These are phyloP conservation scores for Russula griseocarnosa DNA, from an alignment of 768 basidiomycete genomes.

Conservation along the genomic window DNA sequence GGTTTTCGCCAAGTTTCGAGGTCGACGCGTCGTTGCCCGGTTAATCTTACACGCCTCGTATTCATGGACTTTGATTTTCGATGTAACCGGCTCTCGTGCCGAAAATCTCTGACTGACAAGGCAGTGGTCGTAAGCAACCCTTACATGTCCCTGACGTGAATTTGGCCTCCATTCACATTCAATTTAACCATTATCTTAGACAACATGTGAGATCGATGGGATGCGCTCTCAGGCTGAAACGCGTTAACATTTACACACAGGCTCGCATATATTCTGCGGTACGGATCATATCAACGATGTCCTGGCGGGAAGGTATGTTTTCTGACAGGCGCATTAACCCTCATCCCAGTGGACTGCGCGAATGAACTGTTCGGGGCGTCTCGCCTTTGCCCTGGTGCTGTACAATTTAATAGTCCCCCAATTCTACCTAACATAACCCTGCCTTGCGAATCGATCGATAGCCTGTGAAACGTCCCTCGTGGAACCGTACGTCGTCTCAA, in stretches of 20 bases:
- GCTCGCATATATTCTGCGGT: constrained; percentile 88
- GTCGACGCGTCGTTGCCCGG: background rate
- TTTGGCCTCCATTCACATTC: background rate
- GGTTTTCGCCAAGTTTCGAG: too few species aligned
- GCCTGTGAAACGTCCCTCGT: constrained; percentile 78
- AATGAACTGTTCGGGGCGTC: constrained; percentile 77
- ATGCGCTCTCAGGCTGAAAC: background rate
- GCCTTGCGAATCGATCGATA: constrained; percentile 32
- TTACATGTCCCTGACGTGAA: background rate
- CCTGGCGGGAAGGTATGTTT: background rate
- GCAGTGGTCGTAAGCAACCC: constrained; percentile 71
- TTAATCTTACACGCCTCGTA: background rate
- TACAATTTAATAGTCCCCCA: background rate
- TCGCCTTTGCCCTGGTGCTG: constrained; percentile 69
- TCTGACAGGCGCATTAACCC: constrained; percentile 1
- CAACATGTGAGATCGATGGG: constrained; percentile 47
- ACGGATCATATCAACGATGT: background rate
- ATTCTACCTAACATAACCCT: constrained; percentile 1
- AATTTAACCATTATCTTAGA: constrained; percentile 38
- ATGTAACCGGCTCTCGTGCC: constrained; percentile 76
- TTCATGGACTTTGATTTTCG: constrained; percentile 72
- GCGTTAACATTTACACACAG: constrained; percentile 36
- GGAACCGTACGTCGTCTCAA: constrained; percentile 58
- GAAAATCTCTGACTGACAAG: constrained; percentile 63
- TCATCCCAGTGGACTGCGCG: constrained; percentile 66